Base-by-base conservation (phyloP, 306 rosid species). In the Inga leiocalycina region DNA sequence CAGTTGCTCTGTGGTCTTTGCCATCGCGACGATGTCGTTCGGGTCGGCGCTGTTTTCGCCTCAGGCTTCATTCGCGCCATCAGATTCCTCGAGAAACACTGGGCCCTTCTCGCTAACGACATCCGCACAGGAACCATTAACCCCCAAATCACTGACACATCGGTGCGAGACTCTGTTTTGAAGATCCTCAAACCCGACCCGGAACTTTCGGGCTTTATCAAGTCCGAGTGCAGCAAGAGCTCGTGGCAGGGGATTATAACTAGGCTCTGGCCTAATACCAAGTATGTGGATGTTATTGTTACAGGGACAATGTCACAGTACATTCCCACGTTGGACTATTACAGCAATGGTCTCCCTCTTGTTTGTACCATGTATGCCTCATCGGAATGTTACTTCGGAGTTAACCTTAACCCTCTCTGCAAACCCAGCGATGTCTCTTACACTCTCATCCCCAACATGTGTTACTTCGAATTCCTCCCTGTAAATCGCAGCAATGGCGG, bases 271-370 rank as follows among this genome's bases (percentile, higher is more conserved):
- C 98, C 98, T 16, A 96, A 94, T 71, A 96, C 99, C 0, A 92
- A 91, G 88, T 96, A 96, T 85, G 98, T 96, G 81, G 99, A 96
- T 89, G 99, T 96, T 78, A 96, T 96, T 80, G 99, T 96, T 66
- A 96, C 99, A 0, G 99, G 99, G 74, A 90, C 99, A 64, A 96
- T 96, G 99, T 96, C 99, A 66, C 99, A 96, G 92, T 96, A 96
- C 79, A 92, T 96, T 74, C 94, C 93, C 10, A 96, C 91, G 8
- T 85, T 96, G 81, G 98, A 96, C 65, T 81, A 92, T 72, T 96
- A 92, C 56, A 92, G 98, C 86, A 91, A 92, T 75, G 97, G 97
- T 9, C 90, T 96, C 27, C 99, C 99, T 57, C 89, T 94, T 80
- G 98, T 96, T 15, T 96, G 99, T 80, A 96, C 99, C 20, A 96